Evolutionary conservation across 768 basidiomycete genomes (phyloP), one percentile per base, ranked within the genome.

Genomic region (Termitomyces sp.): DNA sequence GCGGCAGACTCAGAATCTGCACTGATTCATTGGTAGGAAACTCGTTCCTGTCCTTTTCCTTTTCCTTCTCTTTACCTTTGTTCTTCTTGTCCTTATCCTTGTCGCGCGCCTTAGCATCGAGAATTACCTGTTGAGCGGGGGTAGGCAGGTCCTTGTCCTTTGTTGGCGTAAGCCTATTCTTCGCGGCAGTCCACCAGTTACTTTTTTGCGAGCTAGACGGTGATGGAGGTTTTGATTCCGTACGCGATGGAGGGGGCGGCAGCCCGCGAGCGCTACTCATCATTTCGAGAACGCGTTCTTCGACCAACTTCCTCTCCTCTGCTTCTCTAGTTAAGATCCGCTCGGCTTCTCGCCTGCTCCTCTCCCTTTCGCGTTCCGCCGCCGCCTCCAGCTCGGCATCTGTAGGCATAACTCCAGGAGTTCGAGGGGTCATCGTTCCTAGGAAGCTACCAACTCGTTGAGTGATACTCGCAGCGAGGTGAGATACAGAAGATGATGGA

Each of bases 341-440:
- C 68, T 93, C 91, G 1, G 91, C 91, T 67, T 92, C 90, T 40
- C 83, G 76, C 58, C 92, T 75, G 62, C 86, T 88, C 44, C 77
- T 74, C 63, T 92, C 91, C 45, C 91, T 82, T 68, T 92, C 90
- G 28, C 83, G 75, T 58, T 87, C 81, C 9, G 89, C 90, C 60
- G 92, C 87, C 2, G 88, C 89, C 70, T 92, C 91, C 9, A 94
- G 71, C 66, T 94, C 88, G 0, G 86, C 88, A 65, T 92, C 89
- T 2, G 86, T 82, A 2, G 81, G 88, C 65, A 79, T 70, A 5
- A 63, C 62, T 33, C 65, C 62, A 7, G 74, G 70, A 7, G 76
- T 72, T 44, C 76, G 76, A 16, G 73, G 73, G 6, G 78, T 71
- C 3, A 81, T 79, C 46, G 77, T 79, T 43, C 77, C 80, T 57